phyloP scores from a whole-genome alignment of 768 basidiomycete genomes.

The Collybia nuda region DNA sequence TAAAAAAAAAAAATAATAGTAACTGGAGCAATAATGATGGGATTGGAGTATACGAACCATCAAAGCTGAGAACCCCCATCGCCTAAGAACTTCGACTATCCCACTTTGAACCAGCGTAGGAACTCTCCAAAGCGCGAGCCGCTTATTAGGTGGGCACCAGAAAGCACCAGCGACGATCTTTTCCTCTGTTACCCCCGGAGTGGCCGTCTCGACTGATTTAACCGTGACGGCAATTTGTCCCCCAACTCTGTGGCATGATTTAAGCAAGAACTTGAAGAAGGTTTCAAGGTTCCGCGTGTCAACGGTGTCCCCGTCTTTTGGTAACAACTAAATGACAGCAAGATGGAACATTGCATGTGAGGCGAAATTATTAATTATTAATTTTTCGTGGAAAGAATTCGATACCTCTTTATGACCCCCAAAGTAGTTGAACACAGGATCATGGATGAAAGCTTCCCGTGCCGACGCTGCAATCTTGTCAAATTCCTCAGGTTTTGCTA shows the following conservation, averaged over 20 bases:
- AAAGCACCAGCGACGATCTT: constrained; percentile 21
- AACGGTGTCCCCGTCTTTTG: constrained; percentile 4
- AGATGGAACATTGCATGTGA: no score
- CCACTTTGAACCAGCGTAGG: constrained; percentile 17
- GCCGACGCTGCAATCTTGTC: constrained; percentile 16
- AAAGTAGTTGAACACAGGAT: constrained; percentile 28
- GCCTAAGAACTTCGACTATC: constrained; percentile 13
- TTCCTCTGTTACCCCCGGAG: constrained; percentile 9
- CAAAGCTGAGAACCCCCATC: constrained; percentile 13
- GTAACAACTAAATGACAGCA: no score
- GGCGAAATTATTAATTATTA: no score
- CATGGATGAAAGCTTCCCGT: constrained; percentile 22
- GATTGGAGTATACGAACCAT: no score
- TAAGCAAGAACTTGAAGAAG: constrained; percentile 19
- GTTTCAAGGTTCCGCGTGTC: constrained; percentile 9
- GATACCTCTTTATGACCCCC: constrained; percentile 21
- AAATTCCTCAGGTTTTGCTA: constrained; percentile 23
- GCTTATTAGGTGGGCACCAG: constrained; percentile 25
- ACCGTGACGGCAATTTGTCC: constrained; percentile 26
- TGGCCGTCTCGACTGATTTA: constrained; percentile 6
- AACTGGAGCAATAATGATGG: no score
- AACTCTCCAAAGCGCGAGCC: constrained; percentile 20
- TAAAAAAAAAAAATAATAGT: no score
- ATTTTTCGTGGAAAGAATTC: no score
- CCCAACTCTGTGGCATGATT: constrained; percentile 15